Evolutionary conservation across 371 early-diverging fungal genomes (phyloP).

Genomic region (Apophysomyces ossiformis): DNA sequence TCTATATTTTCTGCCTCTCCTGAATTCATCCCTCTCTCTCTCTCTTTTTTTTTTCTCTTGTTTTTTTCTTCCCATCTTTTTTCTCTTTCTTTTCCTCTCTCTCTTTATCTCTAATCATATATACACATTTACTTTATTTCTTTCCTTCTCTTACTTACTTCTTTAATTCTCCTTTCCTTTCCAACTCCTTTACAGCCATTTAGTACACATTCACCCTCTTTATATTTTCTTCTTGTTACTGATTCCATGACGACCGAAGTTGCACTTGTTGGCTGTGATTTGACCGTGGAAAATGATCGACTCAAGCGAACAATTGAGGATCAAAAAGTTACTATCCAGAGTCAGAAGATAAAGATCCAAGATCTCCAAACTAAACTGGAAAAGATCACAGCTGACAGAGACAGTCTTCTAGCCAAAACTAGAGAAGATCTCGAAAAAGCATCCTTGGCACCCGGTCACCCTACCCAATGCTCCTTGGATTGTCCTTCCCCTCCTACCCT

Average conservation of each 20-base stretch:
- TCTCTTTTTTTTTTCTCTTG: slow-evolving; percentile 15
- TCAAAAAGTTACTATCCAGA: slow-evolving; percentile 77
- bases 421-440: slow-evolving; percentile 24
- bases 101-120: neutral
- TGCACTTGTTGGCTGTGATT: slow-evolving; percentile 14
- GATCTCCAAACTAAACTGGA: slow-evolving; percentile 56
- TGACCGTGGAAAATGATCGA: slow-evolving; percentile 68
- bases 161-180: neutral
- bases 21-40: slow-evolving; percentile 19
- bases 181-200: neutral
- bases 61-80: slow-evolving; percentile 15
- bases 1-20: slow-evolving; percentile 8
- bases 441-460: neutral
- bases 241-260: slow-evolving; percentile 18
- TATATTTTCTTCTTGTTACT: neutral
- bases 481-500: neutral
- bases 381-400: slow-evolving; percentile 49
- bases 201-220: neutral
- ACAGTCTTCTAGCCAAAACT: slow-evolving; percentile 31
- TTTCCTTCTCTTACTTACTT: slow-evolving; percentile 3
- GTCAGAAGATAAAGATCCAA: slow-evolving; percentile 77
- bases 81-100: slow-evolving; percentile 12
- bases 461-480: neutral
- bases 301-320: slow-evolving; percentile 87
- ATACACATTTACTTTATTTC: neutral